Evolutionary conservation across 768 basidiomycete genomes (phyloP).

Genomic region (Boletus tylopilopsis): DNA sequence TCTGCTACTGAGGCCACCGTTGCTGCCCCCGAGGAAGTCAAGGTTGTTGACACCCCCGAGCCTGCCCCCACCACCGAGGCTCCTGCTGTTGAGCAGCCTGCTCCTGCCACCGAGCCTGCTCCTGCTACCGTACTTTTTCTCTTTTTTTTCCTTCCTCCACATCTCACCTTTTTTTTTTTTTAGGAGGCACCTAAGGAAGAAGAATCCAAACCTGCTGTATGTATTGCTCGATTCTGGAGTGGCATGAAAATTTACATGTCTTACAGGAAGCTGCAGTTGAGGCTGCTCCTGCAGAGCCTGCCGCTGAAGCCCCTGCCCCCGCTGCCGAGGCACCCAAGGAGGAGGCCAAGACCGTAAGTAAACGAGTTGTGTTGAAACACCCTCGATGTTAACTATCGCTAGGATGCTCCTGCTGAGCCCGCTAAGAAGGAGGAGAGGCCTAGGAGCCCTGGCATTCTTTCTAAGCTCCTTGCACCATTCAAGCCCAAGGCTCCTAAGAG

Average conservation of each 20-base stretch:
- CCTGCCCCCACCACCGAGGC: conserved; percentile 28
- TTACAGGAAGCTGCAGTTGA: conserved; percentile 37
- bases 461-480: conserved; percentile 78
- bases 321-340: conserved; percentile 37
- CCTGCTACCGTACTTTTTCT: conserved; percentile 33
- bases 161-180: not conserved
- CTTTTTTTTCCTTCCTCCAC: not conserved
- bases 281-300: conserved; percentile 22
- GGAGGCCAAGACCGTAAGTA: conserved; percentile 41
- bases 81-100: conserved; percentile 30
- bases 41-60: conserved; percentile 42
- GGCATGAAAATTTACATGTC: not conserved
- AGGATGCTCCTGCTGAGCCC: conserved; percentile 44
- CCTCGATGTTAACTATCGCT: conserved; percentile 14
- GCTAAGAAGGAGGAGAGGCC: conserved; percentile 75
- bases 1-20: conserved; percentile 65
- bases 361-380: conserved; percentile 26
- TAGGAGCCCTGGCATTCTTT: conserved; percentile 73
- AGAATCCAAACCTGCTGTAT: conserved; percentile 37
- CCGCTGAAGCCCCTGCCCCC: conserved; percentile 28
- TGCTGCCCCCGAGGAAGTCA: conserved; percentile 51
- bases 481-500: conserved; percentile 70
- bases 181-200: conserved; percentile 44
- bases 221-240: not conserved
- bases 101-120: conserved; percentile 35